Base-by-base conservation (phyloP, 2,329 filamentous ascomycete genomes). In the Ophiognomonia clavigignenti-juglandacearum region DNA sequence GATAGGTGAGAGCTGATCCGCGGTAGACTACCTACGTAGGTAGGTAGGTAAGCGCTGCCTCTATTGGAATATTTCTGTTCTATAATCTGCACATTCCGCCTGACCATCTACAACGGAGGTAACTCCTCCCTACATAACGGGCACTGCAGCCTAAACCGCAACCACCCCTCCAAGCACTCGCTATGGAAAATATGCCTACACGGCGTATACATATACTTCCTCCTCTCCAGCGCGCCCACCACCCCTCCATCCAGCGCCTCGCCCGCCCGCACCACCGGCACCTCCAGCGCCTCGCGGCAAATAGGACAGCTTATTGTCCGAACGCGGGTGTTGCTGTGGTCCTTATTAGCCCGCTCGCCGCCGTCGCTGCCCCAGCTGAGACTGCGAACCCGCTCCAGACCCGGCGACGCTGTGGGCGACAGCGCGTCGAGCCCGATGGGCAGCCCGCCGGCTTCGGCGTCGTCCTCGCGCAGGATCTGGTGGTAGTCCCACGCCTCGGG, bases 111-210 rank as follows among this genome's bases (percentile, higher is more conserved):
- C 62, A 96, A 67, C 36, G 91, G 88, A 43, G 92, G 92, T 59
- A 97, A 66, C 50, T 86, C 85, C 69, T 96, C 91, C 56, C 93
- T 78, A 67, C 93, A 97, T 55, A 96, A 96, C 1, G 93, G 93
- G 68, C 93, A 98, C 69, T 96, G 89, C 59, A 98, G 67, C 48
- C 92, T 73, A 64, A 95, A 90, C 61, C 88, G 79, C 86, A 98
- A 93, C 93, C 93, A 97, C 32, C 89, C 90, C 68, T 97, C 92
- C 56, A 98, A 70, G 65, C 93, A 98, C 26, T 77, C 73, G 47
- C 84, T 93, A 63, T 98, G 93, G 64, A 98, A 98, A 40, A 97
- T 90, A 69, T 98, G 93, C 46, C 91, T 75, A 65, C 93, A 98
- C 39, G 93, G 93, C 48, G 93, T 98, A 19, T 97, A 88, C 93